phyloP scores from a whole-genome alignment of 1,139 yeast genomes.

The Candida sanyaensis region DNA sequence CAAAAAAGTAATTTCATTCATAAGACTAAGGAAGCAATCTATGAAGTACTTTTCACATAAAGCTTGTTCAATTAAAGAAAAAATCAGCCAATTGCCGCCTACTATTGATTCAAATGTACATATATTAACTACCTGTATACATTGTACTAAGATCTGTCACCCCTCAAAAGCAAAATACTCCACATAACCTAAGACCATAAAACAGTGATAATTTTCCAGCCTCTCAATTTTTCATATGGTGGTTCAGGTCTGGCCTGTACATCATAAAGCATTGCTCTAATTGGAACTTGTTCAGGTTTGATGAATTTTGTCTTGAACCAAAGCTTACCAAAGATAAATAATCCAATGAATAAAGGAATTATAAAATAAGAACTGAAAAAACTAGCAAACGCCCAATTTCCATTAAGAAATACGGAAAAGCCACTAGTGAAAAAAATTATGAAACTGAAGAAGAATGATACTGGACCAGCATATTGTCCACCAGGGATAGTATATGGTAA shows the following conservation, averaged over 20 bases:
- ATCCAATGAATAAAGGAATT: conserved; percentile 30
- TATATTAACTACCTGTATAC: no score
- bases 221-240: conserved; percentile 23
- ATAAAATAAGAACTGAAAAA: conserved; percentile 42
- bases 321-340: conserved; percentile 31
- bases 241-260: conserved; percentile 41
- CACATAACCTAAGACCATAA: conserved; percentile 28
- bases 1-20: no score
- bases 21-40: no score
- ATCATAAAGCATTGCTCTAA: conserved; percentile 33
- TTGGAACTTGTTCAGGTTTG: conserved; percentile 33
- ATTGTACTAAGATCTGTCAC: no score
- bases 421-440: conserved; percentile 43
- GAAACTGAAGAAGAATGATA: conserved; percentile 33
- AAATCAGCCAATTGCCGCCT: no score
- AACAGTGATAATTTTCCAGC: conserved; percentile 27
- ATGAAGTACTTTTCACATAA: no score
- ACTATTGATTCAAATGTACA: no score
- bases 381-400: conserved; percentile 31
- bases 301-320: conserved; percentile 25
- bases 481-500: conserved; percentile 34
- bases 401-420: conserved; percentile 36
- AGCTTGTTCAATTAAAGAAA: no score
- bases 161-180: no score
- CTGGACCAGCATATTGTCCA: conserved; percentile 32